Evolutionary conservation across 768 basidiomycete species (phyloP).

Genomic region (Tubosaeta sp.): DNA sequence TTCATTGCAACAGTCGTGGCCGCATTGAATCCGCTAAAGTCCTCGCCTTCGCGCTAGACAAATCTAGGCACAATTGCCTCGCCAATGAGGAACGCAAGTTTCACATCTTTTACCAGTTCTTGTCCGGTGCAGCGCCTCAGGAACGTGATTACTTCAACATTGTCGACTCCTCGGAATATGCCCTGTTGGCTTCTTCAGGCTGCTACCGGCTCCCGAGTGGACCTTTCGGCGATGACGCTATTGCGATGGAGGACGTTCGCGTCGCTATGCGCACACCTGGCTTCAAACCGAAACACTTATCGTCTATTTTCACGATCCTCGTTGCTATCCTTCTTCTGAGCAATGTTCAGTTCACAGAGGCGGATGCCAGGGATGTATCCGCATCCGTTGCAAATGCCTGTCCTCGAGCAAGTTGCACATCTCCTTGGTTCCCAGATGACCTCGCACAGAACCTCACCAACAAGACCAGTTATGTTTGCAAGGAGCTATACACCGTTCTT

Average conservation of each 20-base stretch:
- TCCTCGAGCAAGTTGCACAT: constrained; percentile 66
- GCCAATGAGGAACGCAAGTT: constrained; percentile 74
- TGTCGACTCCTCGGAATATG: constrained; percentile 82
- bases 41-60: constrained; percentile 81
- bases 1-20: constrained; percentile 79
- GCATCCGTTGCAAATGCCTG: constrained; percentile 48
- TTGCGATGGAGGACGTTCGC: constrained; percentile 78
- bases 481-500: constrained; percentile 81
- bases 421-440: constrained; percentile 80
- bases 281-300: constrained; percentile 86
- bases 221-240: constrained; percentile 83
- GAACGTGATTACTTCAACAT: constrained; percentile 75
- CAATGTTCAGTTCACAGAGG: constrained; percentile 75
- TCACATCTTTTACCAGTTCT: constrained; percentile 34
- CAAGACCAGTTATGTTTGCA: constrained; percentile 84
- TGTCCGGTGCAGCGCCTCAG: constrained; percentile 78
- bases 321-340: constrained; percentile 78
- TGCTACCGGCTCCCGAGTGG: constrained; percentile 86
- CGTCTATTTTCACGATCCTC: constrained; percentile 76
- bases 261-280: constrained; percentile 77
- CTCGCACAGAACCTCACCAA: constrained; percentile 75
- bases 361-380: constrained; percentile 60
- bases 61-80: constrained; percentile 69
- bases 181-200: constrained; percentile 78
- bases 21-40: constrained; percentile 71